These are phyloP conservation scores for Picea abies DNA, from an alignment of 83 land plant species.

Conservation along the genomic window DNA sequence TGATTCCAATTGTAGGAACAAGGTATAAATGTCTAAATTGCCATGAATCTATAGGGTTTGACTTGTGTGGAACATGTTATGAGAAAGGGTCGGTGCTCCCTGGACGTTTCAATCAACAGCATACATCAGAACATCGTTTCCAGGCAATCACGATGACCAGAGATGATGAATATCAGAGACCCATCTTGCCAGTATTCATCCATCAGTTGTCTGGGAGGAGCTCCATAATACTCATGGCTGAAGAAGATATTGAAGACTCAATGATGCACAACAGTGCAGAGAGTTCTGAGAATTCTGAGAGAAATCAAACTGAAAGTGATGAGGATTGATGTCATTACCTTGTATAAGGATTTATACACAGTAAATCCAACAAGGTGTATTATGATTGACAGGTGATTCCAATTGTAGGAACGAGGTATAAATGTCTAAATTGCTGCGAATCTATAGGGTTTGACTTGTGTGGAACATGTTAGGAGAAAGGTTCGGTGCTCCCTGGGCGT, in stretches of 20 bases:
- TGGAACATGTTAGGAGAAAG: conserved; percentile 50
- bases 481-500: conserved; percentile 60
- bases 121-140: conserved; percentile 56
- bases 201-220: no score
- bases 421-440: conserved; percentile 69
- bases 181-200: no score
- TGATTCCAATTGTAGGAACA: conserved; percentile 67
- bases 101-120: conserved; percentile 82
- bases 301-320: no score
- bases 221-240: no score
- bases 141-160: conserved; percentile 13
- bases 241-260: no score
- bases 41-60: conserved; percentile 66
- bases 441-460: conserved; percentile 79
- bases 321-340: no score
- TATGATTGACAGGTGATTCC: conserved; percentile 38
- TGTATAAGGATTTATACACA: no score
- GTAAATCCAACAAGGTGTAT: no score
- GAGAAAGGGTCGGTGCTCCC: conserved; percentile 39
- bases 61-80: conserved; percentile 73
- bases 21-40: conserved; percentile 78
- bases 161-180: no score
- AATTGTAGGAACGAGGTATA: conserved; percentile 68
- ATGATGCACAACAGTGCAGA: no score
- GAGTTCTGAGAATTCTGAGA: no score